A percentile compares a stretch with the other conserved stretches of the same genome.
Evolutionary conservation across 441 rosid genomes (phyloP).

Genomic region (Codiaeum variegatum): DNA sequence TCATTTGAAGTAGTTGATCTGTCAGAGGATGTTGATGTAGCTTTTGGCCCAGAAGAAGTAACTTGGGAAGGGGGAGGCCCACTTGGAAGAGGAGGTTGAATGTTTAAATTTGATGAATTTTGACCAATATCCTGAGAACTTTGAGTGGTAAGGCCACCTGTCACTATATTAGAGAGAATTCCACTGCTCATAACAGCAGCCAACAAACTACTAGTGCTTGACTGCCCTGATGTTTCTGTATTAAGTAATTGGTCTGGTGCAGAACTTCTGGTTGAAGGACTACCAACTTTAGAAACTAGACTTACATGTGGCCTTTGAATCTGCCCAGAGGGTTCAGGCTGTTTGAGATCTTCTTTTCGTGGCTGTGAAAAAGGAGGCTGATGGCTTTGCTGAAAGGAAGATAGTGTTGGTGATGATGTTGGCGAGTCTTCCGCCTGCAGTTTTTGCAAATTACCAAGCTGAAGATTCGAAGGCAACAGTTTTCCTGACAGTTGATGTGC

Average conservation of each 20-base stretch:
- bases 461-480: slow-evolving; percentile 34
- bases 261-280: slow-evolving; percentile 33
- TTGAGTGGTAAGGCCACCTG: slow-evolving; percentile 31
- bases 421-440: slow-evolving; percentile 30
- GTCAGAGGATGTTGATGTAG: slow-evolving; percentile 28
- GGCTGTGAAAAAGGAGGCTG: slow-evolving; percentile 29
- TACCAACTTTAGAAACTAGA: slow-evolving; percentile 35
- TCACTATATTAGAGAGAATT: slow-evolving; percentile 44
- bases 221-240: slow-evolving; percentile 40
- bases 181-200: slow-evolving; percentile 77
- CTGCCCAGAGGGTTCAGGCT: slow-evolving; percentile 41
- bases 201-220: slow-evolving; percentile 60
- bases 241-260: slow-evolving; percentile 34
- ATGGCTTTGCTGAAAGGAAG: slow-evolving; percentile 31
- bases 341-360: slow-evolving; percentile 25
- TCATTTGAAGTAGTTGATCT: slow-evolving; percentile 22
- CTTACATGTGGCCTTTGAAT: slow-evolving; percentile 31
- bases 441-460: slow-evolving; percentile 32
- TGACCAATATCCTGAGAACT: slow-evolving; percentile 31
- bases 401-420: slow-evolving; percentile 24
- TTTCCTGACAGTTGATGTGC: slow-evolving; percentile 42
- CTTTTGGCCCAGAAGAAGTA: slow-evolving; percentile 35
- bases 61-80: slow-evolving; percentile 30
- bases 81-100: slow-evolving; percentile 38
- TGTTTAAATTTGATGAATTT: slow-evolving; percentile 29